Evolutionary conservation across 148 eudicot species (phyloP).

Genomic region (Vaccinium macrocarpon): DNA sequence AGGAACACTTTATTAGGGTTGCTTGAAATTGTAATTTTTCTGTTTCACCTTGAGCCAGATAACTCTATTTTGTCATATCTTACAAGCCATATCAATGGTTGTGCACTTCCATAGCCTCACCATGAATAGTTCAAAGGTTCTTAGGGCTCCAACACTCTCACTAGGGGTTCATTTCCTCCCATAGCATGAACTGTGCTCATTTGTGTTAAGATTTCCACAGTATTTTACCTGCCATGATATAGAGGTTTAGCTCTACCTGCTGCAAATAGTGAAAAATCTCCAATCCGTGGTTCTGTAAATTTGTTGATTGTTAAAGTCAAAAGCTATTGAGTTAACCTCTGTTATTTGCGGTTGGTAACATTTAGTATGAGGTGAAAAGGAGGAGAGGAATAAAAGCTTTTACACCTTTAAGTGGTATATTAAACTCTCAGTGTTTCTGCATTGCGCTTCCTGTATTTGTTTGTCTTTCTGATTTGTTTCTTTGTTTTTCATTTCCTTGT

Average conservation of each 20-base stretch:
- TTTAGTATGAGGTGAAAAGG: too few species aligned
- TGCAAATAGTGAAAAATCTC: not conserved
- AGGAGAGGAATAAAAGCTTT: not conserved
- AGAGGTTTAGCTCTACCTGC: not conserved
- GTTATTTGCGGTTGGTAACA: not conserved
- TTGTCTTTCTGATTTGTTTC: not conserved
- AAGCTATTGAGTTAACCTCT: not conserved
- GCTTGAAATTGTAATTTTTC: not conserved
- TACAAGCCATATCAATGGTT: too few species aligned
- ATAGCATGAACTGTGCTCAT: not conserved
- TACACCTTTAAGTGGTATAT: not conserved
- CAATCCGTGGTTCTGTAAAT: not conserved
- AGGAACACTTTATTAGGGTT: not conserved
- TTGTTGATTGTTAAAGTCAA: not conserved
- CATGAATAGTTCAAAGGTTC: not conserved
- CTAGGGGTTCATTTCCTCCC: constrained; percentile 1
- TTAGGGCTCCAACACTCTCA: not conserved
- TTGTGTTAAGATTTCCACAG: not conserved
- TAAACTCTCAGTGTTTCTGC: not conserved
- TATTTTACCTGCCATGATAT: not conserved
- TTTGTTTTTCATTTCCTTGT: constrained; percentile 5
- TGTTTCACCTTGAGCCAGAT: not conserved
- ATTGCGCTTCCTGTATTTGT: not conserved
- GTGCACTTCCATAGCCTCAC: too few species aligned
- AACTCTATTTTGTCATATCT: not conserved